Evolutionary conservation across 352 stramenopile species (phyloP).

Genomic region (Phytophthora ramorum): DNA sequence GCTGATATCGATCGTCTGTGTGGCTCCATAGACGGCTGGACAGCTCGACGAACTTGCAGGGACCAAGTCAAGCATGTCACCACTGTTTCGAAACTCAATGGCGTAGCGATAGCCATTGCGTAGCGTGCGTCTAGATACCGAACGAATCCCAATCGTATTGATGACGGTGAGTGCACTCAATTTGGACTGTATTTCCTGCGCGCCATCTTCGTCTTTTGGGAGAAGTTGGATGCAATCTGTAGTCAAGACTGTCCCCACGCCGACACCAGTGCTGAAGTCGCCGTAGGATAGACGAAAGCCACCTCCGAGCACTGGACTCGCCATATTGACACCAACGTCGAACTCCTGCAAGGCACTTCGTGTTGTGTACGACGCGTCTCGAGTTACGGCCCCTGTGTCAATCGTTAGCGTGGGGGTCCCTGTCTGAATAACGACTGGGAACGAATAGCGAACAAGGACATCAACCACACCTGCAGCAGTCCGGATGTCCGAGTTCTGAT

Average conservation of each 20-base stretch:
- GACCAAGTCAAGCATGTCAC: slow-evolving; percentile 61
- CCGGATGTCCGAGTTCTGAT: slow-evolving; percentile 50
- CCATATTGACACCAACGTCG: slow-evolving; percentile 59
- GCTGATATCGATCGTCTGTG: slow-evolving; percentile 73
- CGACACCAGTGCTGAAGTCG: slow-evolving; percentile 45
- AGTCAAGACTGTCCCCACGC: slow-evolving; percentile 32
- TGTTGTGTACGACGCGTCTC: slow-evolving; percentile 48
- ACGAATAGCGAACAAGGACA: slow-evolving; percentile 54
- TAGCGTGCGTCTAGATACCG: slow-evolving; percentile 23
- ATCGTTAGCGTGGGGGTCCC: slow-evolving; percentile 48
- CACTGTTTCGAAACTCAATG: slow-evolving; percentile 59
- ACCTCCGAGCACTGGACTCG: slow-evolving; percentile 51
- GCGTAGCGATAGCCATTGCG: slow-evolving; percentile 64
- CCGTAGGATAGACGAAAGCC: slow-evolving; percentile 69
- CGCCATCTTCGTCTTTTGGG: slow-evolving; percentile 42
- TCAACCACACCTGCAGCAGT: slow-evolving; percentile 59
- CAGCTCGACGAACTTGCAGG: slow-evolving; percentile 46
- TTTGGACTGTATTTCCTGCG: slow-evolving; percentile 51
- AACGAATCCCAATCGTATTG: slow-evolving; percentile 62
- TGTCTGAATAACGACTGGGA: slow-evolving; percentile 46
- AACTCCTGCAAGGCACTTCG: slow-evolving; percentile 61
- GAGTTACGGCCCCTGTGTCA: slow-evolving; percentile 41
- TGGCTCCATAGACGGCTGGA: slow-evolving; percentile 40
- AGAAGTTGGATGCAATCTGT: slow-evolving; percentile 66
- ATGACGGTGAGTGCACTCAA: slow-evolving; percentile 51